Base-by-base conservation (phyloP, 345 rosid genomes). In the Euphorbia peplus region DNA sequence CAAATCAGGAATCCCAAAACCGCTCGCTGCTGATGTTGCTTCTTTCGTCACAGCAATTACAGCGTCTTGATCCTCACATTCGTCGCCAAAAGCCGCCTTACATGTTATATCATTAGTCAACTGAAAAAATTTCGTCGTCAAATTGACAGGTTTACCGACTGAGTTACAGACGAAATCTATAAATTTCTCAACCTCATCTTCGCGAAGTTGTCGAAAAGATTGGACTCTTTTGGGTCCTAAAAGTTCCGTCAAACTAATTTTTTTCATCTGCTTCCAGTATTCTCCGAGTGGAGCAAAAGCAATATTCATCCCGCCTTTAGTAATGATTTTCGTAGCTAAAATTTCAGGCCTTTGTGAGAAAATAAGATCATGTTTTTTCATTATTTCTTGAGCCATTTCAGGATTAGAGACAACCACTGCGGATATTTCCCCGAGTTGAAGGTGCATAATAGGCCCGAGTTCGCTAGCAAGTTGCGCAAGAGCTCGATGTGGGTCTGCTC, bases 391-490 rank as follows among this genome's bases (percentile, higher is more conserved):
- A 13, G 66, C 70, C 25, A 64, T 63, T 21, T 68, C 61, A 0
- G 58, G 51, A 4, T 64, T 59, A 1, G 73, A 74, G 0, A 42
- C 72, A 0, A 74, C 64, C 16, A 73, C 15, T 1, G 76, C 13
- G 4, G 76, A 51, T 11, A 73, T 55, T 51, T 73, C 67, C 0
- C 76, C 76, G 5, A 73, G 50, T 39, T 73, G 61, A 3, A 73
- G 46, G 62, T 73, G 71, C 76, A 73, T 60, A 14, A 73, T 30
- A 15, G 76, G 71, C 1, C 76, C 76, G 37, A 66, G 16, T 30
- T 73, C 64, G 13, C 11, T 60, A 46, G 76, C 63, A 53, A 73
- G 56, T 48, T 73, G 61, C 16, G 26, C 2, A 5, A 73, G 76
- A 28, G 42, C 60, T 14, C 35, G 70, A n/a, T 73, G 76, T 5